Evolutionary conservation across 176 grass and related monocot species (phyloP).

Genomic region (Rhipidocladum racemiflorum): DNA sequence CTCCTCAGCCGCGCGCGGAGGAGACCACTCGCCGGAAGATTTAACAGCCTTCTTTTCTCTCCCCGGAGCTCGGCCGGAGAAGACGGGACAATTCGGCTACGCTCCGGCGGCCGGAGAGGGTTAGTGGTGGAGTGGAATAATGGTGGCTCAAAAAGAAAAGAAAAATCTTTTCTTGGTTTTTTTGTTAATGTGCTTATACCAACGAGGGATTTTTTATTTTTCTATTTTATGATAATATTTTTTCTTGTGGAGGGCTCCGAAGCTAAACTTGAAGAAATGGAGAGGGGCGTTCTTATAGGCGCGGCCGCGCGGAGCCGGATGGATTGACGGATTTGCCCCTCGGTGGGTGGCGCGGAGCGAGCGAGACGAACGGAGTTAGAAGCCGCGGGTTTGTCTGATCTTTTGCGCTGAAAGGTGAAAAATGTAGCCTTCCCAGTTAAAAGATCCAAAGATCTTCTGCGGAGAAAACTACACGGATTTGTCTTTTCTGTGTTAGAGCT

Average conservation of each 20-base stretch:
- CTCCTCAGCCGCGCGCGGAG: slow-evolving; percentile 50
- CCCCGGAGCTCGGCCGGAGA: slow-evolving; percentile 35
- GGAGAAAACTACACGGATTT: neutral
- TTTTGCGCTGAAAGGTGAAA: slow-evolving; percentile 20
- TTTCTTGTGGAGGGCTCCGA: slow-evolving; percentile 36
- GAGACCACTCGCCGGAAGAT: slow-evolving; percentile 29
- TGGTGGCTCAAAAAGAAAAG: neutral
- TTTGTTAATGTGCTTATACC: neutral
- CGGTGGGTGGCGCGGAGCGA: neutral
- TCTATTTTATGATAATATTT: slow-evolving; percentile 25
- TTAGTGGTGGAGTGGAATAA: slow-evolving; percentile 2
- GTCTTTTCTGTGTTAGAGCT: neutral
- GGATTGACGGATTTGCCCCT: slow-evolving; percentile 32
- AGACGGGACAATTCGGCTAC: slow-evolving; percentile 40
- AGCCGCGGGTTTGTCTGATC: slow-evolving; percentile 18
- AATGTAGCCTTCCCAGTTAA: neutral
- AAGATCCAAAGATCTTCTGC: slow-evolving; percentile 40
- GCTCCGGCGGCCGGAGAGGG: slow-evolving; percentile 18
- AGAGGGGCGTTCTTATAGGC: slow-evolving; percentile 63
- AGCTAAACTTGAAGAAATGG: slow-evolving; percentile 71
- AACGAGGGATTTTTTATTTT: neutral
- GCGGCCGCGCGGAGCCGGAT: neutral
- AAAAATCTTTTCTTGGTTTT: slow-evolving; percentile 9
- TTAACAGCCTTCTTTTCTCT: neutral
- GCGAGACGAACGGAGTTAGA: slow-evolving; percentile 22